Evolutionary conservation across 768 basidiomycete genomes (phyloP).

Genomic region (Lactarius vividus): DNA sequence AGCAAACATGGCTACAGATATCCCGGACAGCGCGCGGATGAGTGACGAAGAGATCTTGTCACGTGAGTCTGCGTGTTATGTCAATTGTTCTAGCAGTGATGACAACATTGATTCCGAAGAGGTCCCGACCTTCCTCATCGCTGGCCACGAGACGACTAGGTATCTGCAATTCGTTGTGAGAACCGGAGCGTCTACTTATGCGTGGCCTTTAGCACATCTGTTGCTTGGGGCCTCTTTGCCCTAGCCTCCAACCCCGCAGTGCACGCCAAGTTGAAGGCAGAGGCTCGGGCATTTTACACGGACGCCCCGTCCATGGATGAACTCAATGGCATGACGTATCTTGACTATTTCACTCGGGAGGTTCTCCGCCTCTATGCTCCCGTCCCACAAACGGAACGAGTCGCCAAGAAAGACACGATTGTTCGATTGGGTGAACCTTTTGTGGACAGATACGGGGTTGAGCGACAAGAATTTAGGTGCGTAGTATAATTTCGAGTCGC

Average conservation of each 20-base stretch:
- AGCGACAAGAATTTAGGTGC: constrained; percentile 25
- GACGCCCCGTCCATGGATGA: constrained; percentile 69
- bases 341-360: constrained; percentile 38
- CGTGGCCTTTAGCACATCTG: constrained; percentile 35
- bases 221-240: constrained; percentile 59
- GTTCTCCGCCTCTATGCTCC: constrained; percentile 25
- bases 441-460: constrained; percentile 25
- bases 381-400: constrained; percentile 20
- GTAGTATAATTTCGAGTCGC: not conserved
- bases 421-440: constrained; percentile 26
- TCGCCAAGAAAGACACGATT: constrained; percentile 22
- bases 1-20: constrained; percentile 63
- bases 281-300: constrained; percentile 49
- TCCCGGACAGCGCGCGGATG: constrained; percentile 52
- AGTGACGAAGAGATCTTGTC: constrained; percentile 60
- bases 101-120: constrained; percentile 37
- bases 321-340: constrained; percentile 61
- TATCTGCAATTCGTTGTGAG: constrained; percentile 16
- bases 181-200: not conserved
- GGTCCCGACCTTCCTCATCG: constrained; percentile 58
- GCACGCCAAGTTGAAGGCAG: constrained; percentile 57
- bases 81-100: not conserved
- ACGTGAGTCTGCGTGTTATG: constrained; percentile 38
- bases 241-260: constrained; percentile 47
- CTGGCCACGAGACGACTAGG: constrained; percentile 61